phyloP scores from a whole-genome alignment of 2,329 filamentous ascomycete genomes.

The Fusarium penzigii region DNA sequence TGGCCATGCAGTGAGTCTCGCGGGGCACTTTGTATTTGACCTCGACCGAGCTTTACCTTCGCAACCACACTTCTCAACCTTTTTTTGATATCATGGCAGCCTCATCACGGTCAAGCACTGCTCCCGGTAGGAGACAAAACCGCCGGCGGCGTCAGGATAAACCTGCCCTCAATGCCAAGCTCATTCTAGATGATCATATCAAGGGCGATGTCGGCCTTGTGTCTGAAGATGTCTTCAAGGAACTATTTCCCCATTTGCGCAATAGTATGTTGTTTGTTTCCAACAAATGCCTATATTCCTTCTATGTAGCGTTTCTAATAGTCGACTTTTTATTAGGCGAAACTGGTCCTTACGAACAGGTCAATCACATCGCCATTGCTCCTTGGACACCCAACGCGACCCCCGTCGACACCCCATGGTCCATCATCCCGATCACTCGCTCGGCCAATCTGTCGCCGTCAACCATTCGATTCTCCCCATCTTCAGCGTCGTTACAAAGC shows the following conservation, averaged over 20 bases:
- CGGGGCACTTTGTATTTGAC: conserved; percentile 16
- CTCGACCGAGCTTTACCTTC: conserved; percentile 6
- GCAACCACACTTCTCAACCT: conserved; percentile 1
- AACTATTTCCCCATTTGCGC: conserved; percentile 70
- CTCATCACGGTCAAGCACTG: conserved; percentile 27
- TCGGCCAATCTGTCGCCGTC: conserved; percentile 69
- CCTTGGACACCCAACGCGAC: conserved; percentile 66
- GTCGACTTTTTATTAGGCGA: conserved; percentile 24
- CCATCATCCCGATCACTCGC: conserved; percentile 73
- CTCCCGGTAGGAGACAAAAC: conserved; percentile 41
- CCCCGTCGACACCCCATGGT: conserved; percentile 72
- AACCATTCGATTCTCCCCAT: conserved; percentile 76
- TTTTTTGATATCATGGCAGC: conserved; percentile 30
- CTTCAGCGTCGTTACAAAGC: conserved; percentile 72
- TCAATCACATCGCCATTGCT: conserved; percentile 69
- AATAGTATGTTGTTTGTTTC: conserved; percentile 45
- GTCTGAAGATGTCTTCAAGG: conserved; percentile 81
- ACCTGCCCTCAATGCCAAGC: conserved; percentile 73
- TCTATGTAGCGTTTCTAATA: neutral
- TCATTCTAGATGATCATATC: conserved; percentile 83
- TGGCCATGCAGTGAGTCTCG: conserved; percentile 20
- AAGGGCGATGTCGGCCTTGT: conserved; percentile 83
- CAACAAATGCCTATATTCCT: no score
- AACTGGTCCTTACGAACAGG: conserved; percentile 39
- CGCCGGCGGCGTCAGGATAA: conserved; percentile 66